phyloP scores from a whole-genome alignment of 352 stramenopile species.

The Phytopythium aichiense region DNA sequence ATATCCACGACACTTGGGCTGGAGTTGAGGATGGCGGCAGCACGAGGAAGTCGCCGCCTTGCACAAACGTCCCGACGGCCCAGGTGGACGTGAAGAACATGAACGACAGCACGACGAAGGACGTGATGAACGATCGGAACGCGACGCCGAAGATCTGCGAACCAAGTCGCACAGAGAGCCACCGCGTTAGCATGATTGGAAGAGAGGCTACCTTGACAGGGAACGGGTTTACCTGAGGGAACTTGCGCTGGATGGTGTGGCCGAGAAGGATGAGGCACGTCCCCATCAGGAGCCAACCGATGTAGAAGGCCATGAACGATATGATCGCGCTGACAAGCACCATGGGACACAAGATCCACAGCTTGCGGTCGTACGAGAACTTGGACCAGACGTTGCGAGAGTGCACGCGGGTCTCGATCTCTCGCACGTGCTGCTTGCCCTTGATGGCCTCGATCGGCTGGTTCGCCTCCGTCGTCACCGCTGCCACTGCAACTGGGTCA shows the following conservation, averaged over 20 bases:
- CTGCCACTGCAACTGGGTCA: constrained; percentile 7
- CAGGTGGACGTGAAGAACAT: constrained; percentile 87
- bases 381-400: constrained; percentile 75
- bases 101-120: constrained; percentile 81
- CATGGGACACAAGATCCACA: constrained; percentile 62
- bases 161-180: background rate
- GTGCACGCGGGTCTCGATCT: constrained; percentile 38
- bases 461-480: constrained; percentile 33
- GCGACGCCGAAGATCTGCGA: constrained; percentile 74
- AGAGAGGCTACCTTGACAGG: background rate
- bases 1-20: constrained; percentile 18
- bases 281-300: constrained; percentile 82
- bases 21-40: constrained; percentile 34
- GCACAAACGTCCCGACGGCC: constrained; percentile 85
- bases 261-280: constrained; percentile 74
- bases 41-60: constrained; percentile 79
- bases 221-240: constrained; percentile 41
- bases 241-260: constrained; percentile 78
- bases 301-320: constrained; percentile 75
- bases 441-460: constrained; percentile 58
- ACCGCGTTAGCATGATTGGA: background rate
- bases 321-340: constrained; percentile 79
- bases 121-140: constrained; percentile 85
- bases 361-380: constrained; percentile 63
- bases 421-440: constrained; percentile 47